Conservation (phyloP, 345 rosid genomes). For the Linum usitatissimum region DNA sequence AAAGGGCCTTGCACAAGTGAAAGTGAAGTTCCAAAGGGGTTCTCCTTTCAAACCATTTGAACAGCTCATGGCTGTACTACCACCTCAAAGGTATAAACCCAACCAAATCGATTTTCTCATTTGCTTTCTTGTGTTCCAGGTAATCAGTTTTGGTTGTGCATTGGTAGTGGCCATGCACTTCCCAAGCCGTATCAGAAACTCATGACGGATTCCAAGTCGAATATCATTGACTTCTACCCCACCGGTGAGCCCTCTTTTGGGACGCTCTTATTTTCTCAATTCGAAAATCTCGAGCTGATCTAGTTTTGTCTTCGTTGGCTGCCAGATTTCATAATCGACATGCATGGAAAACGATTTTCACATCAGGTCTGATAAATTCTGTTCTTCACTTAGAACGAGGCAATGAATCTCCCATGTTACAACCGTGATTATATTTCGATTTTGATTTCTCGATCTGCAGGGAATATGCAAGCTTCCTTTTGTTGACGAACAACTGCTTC, state of each 20-base stretch:
- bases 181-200: constrained; percentile 13
- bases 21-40: constrained; percentile 14
- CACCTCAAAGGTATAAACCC: constrained; percentile 14
- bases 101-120: not conserved
- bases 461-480: constrained; percentile 23
- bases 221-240: constrained; percentile 20
- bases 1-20: constrained; percentile 15
- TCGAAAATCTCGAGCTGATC: too few relatives aligned
- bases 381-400: not conserved
- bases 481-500: constrained; percentile 18
- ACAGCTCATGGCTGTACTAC: constrained; percentile 19
- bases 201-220: constrained; percentile 12
- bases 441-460: not conserved
- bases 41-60: constrained; percentile 18
- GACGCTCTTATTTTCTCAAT: not conserved
- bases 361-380: constrained; percentile 17
- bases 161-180: constrained; percentile 16
- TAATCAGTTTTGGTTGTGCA: not conserved
- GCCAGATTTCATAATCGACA: constrained; percentile 15
- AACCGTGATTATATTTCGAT: too few relatives aligned
- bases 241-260: constrained; percentile 7
- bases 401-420: not conserved
- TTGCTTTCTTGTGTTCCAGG: not conserved
- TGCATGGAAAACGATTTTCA: constrained; percentile 14
- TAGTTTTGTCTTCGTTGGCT: not conserved